A percentile compares a stretch with the other conserved stretches of the same genome.
These are phyloP conservation scores for Camelina laxa DNA, from an alignment of 345 rosid species.

Conservation along the genomic window DNA sequence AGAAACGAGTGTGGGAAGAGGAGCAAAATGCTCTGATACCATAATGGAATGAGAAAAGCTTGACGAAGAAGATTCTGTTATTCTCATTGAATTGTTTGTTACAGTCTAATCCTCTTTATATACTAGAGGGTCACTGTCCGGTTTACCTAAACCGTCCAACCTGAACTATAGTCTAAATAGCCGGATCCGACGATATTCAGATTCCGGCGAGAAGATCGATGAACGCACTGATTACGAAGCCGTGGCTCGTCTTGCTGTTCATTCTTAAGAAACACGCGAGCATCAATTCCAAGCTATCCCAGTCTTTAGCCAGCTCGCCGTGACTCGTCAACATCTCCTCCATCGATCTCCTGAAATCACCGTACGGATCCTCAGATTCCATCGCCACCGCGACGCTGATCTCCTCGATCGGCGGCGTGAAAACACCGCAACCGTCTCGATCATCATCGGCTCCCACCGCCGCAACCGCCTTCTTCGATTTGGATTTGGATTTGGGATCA, in stretches of 20 bases:
- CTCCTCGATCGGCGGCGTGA: slow-evolving; percentile 39
- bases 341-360: slow-evolving; percentile 81
- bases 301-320: slow-evolving; percentile 58
- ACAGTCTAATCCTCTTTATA: too few species aligned
- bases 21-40: neutral
- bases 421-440: slow-evolving; percentile 35
- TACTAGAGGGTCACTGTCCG: too few species aligned
- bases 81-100: too few species aligned
- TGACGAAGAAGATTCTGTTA: neutral
- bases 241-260: slow-evolving; percentile 76
- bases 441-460: slow-evolving; percentile 12
- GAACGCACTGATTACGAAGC: slow-evolving; percentile 68
- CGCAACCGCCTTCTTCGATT: neutral
- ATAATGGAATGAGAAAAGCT: too few species aligned
- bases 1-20: neutral
- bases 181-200: slow-evolving; percentile 27
- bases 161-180: neutral
- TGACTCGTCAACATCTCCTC: slow-evolving; percentile 91
- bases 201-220: slow-evolving; percentile 67
- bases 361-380: slow-evolving; percentile 88
- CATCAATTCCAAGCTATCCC: slow-evolving; percentile 77
- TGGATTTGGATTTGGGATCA: neutral
- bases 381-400: slow-evolving; percentile 64
- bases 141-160: too few species aligned
- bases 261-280: slow-evolving; percentile 80